Conservation (phyloP, 2,329 filamentous ascomycete species). For the Hirsutella minnesotensis region DNA sequence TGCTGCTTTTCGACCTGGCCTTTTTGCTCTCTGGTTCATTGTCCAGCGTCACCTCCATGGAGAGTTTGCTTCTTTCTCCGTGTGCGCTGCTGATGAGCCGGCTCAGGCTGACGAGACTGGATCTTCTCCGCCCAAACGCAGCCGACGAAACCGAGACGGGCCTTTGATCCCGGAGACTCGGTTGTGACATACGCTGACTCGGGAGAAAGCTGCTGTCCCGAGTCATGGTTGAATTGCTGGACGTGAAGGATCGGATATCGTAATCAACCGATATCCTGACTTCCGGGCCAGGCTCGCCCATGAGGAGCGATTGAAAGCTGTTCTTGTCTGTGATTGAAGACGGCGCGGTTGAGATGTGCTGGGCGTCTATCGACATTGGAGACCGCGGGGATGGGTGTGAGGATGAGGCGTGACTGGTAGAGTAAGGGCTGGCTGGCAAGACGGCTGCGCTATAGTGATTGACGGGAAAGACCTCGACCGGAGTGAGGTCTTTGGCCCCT, state of each 20-base stretch:
- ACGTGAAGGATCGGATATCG: conserved; percentile 62
- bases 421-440: conserved; percentile 50
- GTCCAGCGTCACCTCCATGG: conserved; percentile 51
- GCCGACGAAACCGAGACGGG: conserved; percentile 50
- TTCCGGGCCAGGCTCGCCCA: conserved; percentile 65
- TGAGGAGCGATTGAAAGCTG: conserved; percentile 56
- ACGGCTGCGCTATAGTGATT: conserved; percentile 30
- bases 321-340: conserved; percentile 64
- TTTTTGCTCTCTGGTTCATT: conserved; percentile 41
- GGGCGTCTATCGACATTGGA: conserved; percentile 57
- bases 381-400: conserved; percentile 55
- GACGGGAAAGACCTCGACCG: conserved; percentile 37
- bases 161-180: conserved; percentile 40
- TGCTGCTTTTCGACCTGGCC: conserved; percentile 45
- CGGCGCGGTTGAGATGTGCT: conserved; percentile 61
- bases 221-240: conserved; percentile 67
- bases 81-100: conserved; percentile 65
- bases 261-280: conserved; percentile 55
- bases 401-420: conserved; percentile 52
- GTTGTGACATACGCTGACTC: conserved; percentile 34
- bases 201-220: conserved; percentile 46
- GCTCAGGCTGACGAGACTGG: conserved; percentile 66
- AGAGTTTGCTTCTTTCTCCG: conserved; percentile 63
- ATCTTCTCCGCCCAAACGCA: conserved; percentile 57
- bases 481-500: conserved; percentile 32